Percentiles rank a stretch among this genome's conserved stretches.
Conservation (phyloP, 345 rosid species). For the Draba incana region DNA sequence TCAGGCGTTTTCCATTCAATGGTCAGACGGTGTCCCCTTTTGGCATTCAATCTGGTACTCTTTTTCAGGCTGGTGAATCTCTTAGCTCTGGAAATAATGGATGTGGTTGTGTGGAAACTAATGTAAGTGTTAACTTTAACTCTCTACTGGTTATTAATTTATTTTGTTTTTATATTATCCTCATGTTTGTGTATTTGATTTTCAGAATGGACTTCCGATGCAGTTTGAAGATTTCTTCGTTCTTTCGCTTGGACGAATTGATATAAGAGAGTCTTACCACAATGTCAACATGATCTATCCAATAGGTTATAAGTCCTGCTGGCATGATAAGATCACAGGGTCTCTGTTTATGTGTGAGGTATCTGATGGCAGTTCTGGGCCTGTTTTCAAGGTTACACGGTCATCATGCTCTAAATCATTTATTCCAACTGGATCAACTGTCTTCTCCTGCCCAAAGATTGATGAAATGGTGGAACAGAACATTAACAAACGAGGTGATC, state of each 20-base stretch:
- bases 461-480: conserved; percentile 43
- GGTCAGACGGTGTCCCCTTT: conserved; percentile 45
- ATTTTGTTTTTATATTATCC: background rate
- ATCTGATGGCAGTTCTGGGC: conserved; percentile 85
- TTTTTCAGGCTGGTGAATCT: conserved; percentile 48
- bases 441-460: conserved; percentile 50
- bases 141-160: background rate
- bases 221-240: conserved; percentile 93
- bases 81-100: conserved; percentile 45
- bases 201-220: conserved; percentile 79
- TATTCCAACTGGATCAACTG: conserved; percentile 67
- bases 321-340: conserved; percentile 98
- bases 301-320: conserved; percentile 85
- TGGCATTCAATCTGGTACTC: conserved; percentile 42
- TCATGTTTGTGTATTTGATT: conserved; percentile 38
- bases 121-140: conserved; percentile 52
- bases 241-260: conserved; percentile 80
- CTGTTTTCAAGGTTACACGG: conserved; percentile 84
- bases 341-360: conserved; percentile 85
- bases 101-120: conserved; percentile 45
- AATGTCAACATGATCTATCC: conserved; percentile 66
- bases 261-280: conserved; percentile 82
- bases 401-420: conserved; percentile 66
- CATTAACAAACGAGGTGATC: conserved; percentile 41
- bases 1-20: conserved; percentile 50